A percentile compares a stretch with the other conserved stretches of the same genome.
Conservation (phyloP, 768 basidiomycete genomes). For the Lactarius deliciosus region DNA sequence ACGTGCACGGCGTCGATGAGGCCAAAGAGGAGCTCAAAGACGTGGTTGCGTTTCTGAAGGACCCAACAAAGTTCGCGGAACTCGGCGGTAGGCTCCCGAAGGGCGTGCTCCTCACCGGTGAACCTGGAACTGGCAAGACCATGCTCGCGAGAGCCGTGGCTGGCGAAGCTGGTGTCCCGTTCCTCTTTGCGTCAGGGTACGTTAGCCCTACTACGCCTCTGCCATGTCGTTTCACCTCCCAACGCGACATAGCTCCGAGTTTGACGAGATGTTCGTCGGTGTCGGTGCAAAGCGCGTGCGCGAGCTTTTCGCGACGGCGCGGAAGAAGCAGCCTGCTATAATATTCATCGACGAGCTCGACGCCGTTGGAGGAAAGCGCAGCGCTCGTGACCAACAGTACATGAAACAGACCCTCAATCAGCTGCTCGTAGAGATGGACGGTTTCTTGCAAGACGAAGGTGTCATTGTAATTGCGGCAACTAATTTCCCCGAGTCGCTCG, state of each 20-base stretch:
- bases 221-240: background rate
- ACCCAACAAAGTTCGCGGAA: slow-evolving; percentile 85
- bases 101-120: slow-evolving; percentile 87
- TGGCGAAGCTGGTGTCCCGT: slow-evolving; percentile 96
- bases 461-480: slow-evolving; percentile 97
- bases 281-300: slow-evolving; percentile 94
- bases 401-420: slow-evolving; percentile 96
- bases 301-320: slow-evolving; percentile 90
- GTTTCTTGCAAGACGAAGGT: slow-evolving; percentile 90
- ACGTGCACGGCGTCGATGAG: slow-evolving; percentile 97
- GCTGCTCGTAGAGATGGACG: slow-evolving; percentile 95
- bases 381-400: slow-evolving; percentile 79
- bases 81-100: slow-evolving; percentile 95
- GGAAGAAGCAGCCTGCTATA: slow-evolving; percentile 94
- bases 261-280: slow-evolving; percentile 98
- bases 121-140: slow-evolving; percentile 96
- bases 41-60: slow-evolving; percentile 92
- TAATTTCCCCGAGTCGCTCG: slow-evolving; percentile 93
- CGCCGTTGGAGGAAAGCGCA: slow-evolving; percentile 89
- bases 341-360: slow-evolving; percentile 98
- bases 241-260: slow-evolving; percentile 66
- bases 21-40: slow-evolving; percentile 95
- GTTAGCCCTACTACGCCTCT: background rate
- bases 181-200: slow-evolving; percentile 91
- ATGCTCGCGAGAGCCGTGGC: slow-evolving; percentile 96